Conservation (phyloP, 805 yeast genomes). For the Blastobotrys robertii region DNA sequence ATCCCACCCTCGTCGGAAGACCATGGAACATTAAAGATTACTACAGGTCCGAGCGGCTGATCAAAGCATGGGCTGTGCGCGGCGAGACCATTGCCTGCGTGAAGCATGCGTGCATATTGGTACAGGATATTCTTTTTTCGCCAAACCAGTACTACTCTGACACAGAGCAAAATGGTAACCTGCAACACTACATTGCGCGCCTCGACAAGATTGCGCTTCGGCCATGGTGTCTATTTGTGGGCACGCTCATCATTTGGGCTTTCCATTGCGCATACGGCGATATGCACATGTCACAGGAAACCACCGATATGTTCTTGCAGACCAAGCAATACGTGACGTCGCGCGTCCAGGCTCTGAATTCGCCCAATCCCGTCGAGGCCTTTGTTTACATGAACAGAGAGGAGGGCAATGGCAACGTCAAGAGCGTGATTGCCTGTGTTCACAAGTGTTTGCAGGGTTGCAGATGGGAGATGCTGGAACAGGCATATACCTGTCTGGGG, state of each 20-base stretch:
- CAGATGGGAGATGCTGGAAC: slow-evolving; percentile 22
- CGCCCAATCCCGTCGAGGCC: slow-evolving; percentile 6
- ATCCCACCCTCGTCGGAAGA: slow-evolving; percentile 15
- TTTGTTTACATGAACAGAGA: slow-evolving; percentile 5
- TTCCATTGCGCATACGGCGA: slow-evolving; percentile 11
- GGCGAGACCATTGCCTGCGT: slow-evolving; percentile 16
- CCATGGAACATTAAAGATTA: slow-evolving; percentile 12
- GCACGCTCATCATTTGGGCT: slow-evolving; percentile 20
- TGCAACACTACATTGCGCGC: background rate
- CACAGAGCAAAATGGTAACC: background rate
- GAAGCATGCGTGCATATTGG: slow-evolving; percentile 18
- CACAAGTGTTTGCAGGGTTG: slow-evolving; percentile 14
- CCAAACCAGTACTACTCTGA: background rate
- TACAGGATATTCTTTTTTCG: slow-evolving; percentile 18
- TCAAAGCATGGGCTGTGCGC: slow-evolving; percentile 19
- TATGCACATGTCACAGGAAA: background rate
- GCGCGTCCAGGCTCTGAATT: slow-evolving; percentile 9
- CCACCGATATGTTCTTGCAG: slow-evolving; percentile 9
- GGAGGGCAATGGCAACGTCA: slow-evolving; percentile 5
- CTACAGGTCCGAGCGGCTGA: slow-evolving; percentile 14
- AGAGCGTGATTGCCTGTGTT: slow-evolving; percentile 14
- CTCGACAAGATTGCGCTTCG: slow-evolving; percentile 21
- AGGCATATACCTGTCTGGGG: slow-evolving; percentile 17
- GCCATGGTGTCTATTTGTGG: slow-evolving; percentile 23
- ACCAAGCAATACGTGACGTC: slow-evolving; percentile 13